Conservation (phyloP, 495 filamentous ascomycete species). For the Halenospora varia region DNA sequence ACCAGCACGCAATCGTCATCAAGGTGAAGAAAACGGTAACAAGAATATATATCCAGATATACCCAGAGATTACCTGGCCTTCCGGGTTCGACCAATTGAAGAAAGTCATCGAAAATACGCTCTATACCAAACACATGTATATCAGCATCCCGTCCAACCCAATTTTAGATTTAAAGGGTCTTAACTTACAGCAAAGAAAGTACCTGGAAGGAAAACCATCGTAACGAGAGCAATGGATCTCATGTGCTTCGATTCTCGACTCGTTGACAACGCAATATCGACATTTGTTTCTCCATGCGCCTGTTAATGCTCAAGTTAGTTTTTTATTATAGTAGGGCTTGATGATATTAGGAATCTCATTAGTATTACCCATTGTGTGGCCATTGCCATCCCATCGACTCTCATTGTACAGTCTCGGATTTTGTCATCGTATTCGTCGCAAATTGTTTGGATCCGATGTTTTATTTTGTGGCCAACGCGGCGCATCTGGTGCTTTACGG, state of each 20-base stretch:
- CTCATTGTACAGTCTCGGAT: conserved; percentile 34
- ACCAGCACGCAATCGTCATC: not conserved
- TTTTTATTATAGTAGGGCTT: not conserved
- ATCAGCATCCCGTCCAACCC: not conserved
- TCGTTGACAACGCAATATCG: conserved; percentile 32
- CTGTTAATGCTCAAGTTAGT: conserved; percentile 1
- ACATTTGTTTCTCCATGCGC: conserved; percentile 2
- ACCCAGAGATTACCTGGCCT: not conserved
- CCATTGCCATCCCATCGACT: conserved; percentile 35
- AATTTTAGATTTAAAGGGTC: not conserved
- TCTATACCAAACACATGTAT: not conserved
- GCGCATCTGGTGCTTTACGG: conserved; percentile 7
- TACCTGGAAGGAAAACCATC: conserved; percentile 37
- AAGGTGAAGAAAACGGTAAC: not conserved
- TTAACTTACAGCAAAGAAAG: conserved; percentile 34
- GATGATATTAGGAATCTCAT: not conserved
- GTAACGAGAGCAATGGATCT: conserved; percentile 38
- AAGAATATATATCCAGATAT: conserved; percentile 4
- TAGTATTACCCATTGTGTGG: conserved; percentile 37
- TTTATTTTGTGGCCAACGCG: conserved; percentile 22
- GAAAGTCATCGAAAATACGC: conserved; percentile 2
- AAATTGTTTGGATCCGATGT: conserved; percentile 13
- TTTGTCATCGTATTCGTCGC: conserved; percentile 33
- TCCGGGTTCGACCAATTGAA: conserved; percentile 1
- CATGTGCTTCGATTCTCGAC: conserved; percentile 39